A percentile compares a stretch with the other conserved stretches of the same genome.
These are phyloP conservation scores for Wickerhamiella allomyrinae DNA, from an alignment of 805 yeast species.

Conservation along the genomic window DNA sequence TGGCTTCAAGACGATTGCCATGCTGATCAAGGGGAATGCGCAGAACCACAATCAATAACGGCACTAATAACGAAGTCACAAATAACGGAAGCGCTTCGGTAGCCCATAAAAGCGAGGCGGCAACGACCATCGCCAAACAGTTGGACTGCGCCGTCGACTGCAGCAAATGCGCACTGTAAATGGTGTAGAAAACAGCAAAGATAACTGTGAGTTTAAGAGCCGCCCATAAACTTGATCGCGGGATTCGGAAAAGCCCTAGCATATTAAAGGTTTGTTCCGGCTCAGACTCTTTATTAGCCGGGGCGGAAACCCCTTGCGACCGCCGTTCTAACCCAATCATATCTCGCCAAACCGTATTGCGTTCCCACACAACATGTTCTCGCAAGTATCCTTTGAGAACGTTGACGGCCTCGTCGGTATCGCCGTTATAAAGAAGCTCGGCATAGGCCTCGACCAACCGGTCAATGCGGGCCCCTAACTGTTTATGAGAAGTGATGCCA, in stretches of 20 bases:
- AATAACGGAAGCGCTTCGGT: constrained; percentile 87
- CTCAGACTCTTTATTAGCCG: neutral
- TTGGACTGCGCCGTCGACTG: constrained; percentile 51
- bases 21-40: constrained; percentile 33
- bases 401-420: constrained; percentile 31
- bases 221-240: neutral
- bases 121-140: constrained; percentile 70
- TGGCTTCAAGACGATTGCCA: constrained; percentile 36
- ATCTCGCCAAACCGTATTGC: constrained; percentile 96
- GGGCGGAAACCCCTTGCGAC: constrained; percentile 48
- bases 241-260: constrained; percentile 2
- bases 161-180: constrained; percentile 30
- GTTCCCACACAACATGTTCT: constrained; percentile 93
- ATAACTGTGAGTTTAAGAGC: constrained; percentile 25
- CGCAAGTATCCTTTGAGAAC: constrained; percentile 43
- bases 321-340: constrained; percentile 83
- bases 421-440: constrained; percentile 29
- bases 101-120: constrained; percentile 86
- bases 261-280: neutral
- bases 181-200: constrained; percentile 32
- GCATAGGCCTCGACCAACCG: constrained; percentile 43
- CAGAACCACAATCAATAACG: constrained; percentile 61
- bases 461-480: constrained; percentile 40
- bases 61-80: constrained; percentile 74
- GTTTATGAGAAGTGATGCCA: constrained; percentile 31